phyloP scores from a whole-genome alignment of 2,329 filamentous ascomycete species.

The Trichoderma koningii region DNA sequence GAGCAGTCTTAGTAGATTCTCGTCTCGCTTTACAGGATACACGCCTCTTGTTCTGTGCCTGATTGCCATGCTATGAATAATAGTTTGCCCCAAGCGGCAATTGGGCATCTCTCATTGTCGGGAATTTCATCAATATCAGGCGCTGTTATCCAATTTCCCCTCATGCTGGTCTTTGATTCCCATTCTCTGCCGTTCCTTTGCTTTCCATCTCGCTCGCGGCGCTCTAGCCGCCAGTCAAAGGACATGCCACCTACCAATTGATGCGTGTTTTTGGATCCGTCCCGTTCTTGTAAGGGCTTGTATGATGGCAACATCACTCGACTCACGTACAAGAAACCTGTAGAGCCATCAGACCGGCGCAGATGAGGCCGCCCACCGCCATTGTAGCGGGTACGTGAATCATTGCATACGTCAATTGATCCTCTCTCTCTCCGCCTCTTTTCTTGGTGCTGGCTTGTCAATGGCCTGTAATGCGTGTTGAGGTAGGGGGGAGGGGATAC shows the following conservation, averaged over 20 bases:
- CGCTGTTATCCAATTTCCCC: neutral
- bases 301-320: too few species aligned
- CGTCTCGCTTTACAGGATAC: neutral
- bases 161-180: neutral
- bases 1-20: neutral
- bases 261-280: neutral
- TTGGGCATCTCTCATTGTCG: neutral
- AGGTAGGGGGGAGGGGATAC: neutral
- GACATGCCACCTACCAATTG: neutral
- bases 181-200: neutral
- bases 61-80: neutral
- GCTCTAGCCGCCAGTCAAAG: constrained; percentile 19
- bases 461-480: constrained; percentile 8
- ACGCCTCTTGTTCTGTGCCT: neutral
- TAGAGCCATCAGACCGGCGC: neutral
- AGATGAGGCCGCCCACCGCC: constrained; percentile 2
- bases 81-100: constrained; percentile 3
- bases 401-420: constrained; percentile 22
- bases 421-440: constrained; percentile 21
- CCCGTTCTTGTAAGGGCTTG: neutral
- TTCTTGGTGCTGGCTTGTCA: neutral
- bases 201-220: constrained; percentile 16
- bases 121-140: neutral
- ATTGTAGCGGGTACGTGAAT: constrained; percentile 9
- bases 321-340: neutral